Evolutionary conservation across 306 rosid species (phyloP).

Genomic region (Quercus bicolor): DNA sequence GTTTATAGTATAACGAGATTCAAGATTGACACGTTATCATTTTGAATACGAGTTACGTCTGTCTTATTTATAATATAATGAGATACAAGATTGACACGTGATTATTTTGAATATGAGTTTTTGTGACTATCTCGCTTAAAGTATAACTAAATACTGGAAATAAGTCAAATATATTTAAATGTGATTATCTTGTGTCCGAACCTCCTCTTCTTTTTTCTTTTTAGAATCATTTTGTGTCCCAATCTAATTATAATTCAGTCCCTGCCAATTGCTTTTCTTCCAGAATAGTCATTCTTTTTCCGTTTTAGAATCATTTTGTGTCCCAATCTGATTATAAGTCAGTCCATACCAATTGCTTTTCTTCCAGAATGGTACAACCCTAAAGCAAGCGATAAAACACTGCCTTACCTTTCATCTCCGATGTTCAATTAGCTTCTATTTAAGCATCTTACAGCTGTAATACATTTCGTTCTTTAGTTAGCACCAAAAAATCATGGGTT

Average conservation of each 20-base stretch:
- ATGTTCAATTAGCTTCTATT: background rate
- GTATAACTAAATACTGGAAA: no score
- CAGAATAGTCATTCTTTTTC: background rate
- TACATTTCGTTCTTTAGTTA: background rate
- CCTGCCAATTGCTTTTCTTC: background rate
- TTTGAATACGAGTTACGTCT: no score
- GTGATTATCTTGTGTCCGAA: background rate
- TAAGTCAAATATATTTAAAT: no score
- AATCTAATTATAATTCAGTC: background rate
- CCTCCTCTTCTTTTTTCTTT: no score
- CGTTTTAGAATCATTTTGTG: no score
- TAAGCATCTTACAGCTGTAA: conserved; percentile 16
- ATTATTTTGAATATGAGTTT: no score
- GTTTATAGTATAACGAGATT: no score
- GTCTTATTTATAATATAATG: no score
- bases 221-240: no score
- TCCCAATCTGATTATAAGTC: background rate
- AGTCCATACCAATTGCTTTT: background rate
- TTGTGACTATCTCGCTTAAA: no score
- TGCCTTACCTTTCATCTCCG: background rate
- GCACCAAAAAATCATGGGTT: conserved; percentile 19
- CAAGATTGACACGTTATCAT: no score
- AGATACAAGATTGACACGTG: no score
- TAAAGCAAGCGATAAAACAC: conserved; percentile 2
- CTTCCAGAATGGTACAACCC: conserved; percentile 2